Evolutionary conservation across 2,329 filamentous ascomycete genomes (phyloP).

Genomic region (Aspergillus unguis): DNA sequence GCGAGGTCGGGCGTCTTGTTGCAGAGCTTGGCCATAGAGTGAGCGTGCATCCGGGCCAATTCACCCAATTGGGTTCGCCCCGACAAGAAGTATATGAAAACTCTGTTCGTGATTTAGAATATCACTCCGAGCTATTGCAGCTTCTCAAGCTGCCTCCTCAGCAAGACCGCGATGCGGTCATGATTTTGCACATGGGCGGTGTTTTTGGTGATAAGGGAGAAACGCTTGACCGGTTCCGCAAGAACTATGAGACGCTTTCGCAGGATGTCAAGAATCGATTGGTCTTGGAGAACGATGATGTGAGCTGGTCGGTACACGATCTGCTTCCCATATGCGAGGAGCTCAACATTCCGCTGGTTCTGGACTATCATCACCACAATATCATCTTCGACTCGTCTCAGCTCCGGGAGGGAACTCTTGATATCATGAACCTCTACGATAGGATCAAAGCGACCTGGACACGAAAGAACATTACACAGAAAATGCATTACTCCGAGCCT

Average conservation of each 20-base stretch:
- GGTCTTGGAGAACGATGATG: constrained; percentile 92
- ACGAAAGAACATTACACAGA: constrained; percentile 79
- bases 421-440: constrained; percentile 71
- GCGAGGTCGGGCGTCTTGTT: constrained; percentile 71
- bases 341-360: constrained; percentile 85
- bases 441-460: constrained; percentile 82
- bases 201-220: constrained; percentile 81
- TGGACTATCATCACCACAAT: constrained; percentile 95
- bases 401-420: constrained; percentile 77
- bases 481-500: constrained; percentile 95
- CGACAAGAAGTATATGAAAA: constrained; percentile 71
- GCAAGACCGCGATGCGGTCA: constrained; percentile 78
- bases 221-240: constrained; percentile 72
- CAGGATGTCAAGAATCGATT: constrained; percentile 72
- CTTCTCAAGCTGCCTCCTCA: constrained; percentile 75
- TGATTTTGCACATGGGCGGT: constrained; percentile 93
- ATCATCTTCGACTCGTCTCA: constrained; percentile 75
- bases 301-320: constrained; percentile 89
- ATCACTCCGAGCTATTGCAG: constrained; percentile 80
- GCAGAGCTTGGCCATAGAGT: constrained; percentile 77
- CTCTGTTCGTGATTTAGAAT: constrained; percentile 77
- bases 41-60: constrained; percentile 88
- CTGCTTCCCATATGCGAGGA: constrained; percentile 86
- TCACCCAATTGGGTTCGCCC: constrained; percentile 86
- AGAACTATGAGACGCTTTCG: constrained; percentile 67